Evolutionary conservation across 2,329 filamentous ascomycete genomes (phyloP).

Genomic region (Aspergillus proliferans): DNA sequence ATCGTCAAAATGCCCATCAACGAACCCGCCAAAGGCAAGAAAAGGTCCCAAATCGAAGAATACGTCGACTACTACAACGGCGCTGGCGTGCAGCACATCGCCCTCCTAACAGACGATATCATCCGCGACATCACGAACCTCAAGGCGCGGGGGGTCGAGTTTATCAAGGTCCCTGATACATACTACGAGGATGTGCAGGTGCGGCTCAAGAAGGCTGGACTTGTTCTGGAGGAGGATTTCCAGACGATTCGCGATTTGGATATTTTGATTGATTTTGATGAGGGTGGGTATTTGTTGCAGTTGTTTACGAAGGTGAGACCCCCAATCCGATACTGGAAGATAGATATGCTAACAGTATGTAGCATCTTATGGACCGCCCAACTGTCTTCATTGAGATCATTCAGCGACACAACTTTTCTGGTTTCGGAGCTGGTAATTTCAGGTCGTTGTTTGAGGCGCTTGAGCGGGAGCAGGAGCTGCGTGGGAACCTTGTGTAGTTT

Average conservation of each 20-base stretch:
- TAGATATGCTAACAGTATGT: conserved; percentile 1
- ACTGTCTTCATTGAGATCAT: conserved; percentile 97
- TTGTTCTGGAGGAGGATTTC: conserved; percentile 69
- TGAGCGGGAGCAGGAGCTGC: conserved; percentile 80
- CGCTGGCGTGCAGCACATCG: conserved; percentile 88
- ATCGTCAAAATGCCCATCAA: conserved; percentile 98
- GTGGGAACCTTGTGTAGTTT: conserved; percentile 62
- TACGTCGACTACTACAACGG: conserved; percentile 86
- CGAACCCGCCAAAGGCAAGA: conserved; percentile 84
- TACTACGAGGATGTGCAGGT: conserved; percentile 76
- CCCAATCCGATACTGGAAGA: neutral
- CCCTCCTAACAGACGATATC: conserved; percentile 75
- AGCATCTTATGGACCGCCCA: conserved; percentile 84
- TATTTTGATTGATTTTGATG: conserved; percentile 92
- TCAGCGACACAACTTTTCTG: conserved; percentile 81
- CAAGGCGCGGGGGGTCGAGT: conserved; percentile 81
- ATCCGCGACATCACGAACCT: conserved; percentile 69
- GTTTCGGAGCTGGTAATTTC: conserved; percentile 93
- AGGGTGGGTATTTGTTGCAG: conserved; percentile 74
- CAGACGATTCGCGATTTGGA: conserved; percentile 69
- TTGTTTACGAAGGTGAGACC: conserved; percentile 60
- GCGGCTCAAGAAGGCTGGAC: conserved; percentile 58
- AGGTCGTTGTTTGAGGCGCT: conserved; percentile 93
- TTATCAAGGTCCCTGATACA: conserved; percentile 79
- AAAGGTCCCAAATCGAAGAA: conserved; percentile 91